Conservation (phyloP, 768 basidiomycete genomes). For the Candolleomyces eurysporus region DNA sequence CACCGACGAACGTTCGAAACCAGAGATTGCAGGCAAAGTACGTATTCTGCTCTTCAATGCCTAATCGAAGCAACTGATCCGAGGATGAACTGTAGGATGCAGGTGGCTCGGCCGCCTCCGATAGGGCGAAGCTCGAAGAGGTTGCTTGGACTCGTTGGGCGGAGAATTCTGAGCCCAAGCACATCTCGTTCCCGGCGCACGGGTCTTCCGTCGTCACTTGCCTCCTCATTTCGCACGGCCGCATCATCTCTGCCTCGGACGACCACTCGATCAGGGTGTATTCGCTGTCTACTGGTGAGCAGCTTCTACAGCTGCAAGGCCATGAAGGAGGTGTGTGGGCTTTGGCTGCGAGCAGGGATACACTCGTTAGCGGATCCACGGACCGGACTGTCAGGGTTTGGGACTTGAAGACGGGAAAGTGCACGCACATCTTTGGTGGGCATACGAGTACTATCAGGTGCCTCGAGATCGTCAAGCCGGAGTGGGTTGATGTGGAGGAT, state of each 20-base stretch:
- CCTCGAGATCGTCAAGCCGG: constrained; percentile 93
- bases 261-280: constrained; percentile 97
- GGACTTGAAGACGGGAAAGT: constrained; percentile 76
- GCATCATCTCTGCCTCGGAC: constrained; percentile 96
- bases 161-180: constrained; percentile 65
- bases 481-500: constrained; percentile 72
- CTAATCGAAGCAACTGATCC: no score
- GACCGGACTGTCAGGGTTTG: constrained; percentile 93
- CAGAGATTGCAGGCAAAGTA: no score
- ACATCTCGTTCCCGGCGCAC: constrained; percentile 83
- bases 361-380: constrained; percentile 88
- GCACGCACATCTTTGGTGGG: constrained; percentile 92
- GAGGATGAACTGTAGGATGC: no score
- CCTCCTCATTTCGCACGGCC: constrained; percentile 89
- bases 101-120: no score
- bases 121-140: no score
- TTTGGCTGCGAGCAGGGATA: constrained; percentile 83
- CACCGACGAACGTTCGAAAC: no score
- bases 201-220: constrained; percentile 93
- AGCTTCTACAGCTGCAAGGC: constrained; percentile 74
- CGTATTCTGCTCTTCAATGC: no score
- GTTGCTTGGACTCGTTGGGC: constrained; percentile 66
- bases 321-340: constrained; percentile 99
- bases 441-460: constrained; percentile 97
- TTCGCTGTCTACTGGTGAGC: constrained; percentile 77